These are phyloP conservation scores for Furcasterigmium sp. DNA, from an alignment of 2,329 filamentous ascomycete genomes.

Conservation along the genomic window DNA sequence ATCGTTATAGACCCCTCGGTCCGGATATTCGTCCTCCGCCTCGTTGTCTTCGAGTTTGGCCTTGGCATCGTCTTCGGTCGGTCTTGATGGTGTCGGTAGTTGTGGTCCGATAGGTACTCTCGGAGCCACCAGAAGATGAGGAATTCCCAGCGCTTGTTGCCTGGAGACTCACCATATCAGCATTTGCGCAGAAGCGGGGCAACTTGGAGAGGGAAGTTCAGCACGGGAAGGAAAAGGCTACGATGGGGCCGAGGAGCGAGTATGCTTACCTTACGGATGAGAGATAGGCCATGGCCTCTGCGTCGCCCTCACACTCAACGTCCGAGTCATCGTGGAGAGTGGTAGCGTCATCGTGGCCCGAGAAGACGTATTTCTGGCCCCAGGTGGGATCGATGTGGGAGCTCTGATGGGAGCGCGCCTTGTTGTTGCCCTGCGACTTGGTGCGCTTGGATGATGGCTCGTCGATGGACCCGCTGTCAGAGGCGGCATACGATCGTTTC, in stretches of 20 bases:
- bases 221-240: slow-evolving; percentile 14
- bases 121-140: slow-evolving; percentile 63
- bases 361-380: slow-evolving; percentile 69
- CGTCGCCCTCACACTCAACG: slow-evolving; percentile 61
- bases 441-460: slow-evolving; percentile 15
- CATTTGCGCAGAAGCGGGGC: slow-evolving; percentile 10
- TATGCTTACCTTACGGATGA: slow-evolving; percentile 61
- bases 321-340: slow-evolving; percentile 47
- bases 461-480: slow-evolving; percentile 20
- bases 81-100: slow-evolving; percentile 29
- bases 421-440: slow-evolving; percentile 20
- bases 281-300: slow-evolving; percentile 66
- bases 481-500: slow-evolving; percentile 26
- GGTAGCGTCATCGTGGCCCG: slow-evolving; percentile 48
- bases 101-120: slow-evolving; percentile 48
- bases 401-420: slow-evolving; percentile 33
- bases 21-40: slow-evolving; percentile 22
- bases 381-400: slow-evolving; percentile 56
- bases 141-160: slow-evolving; percentile 69
- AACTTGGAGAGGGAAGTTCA: slow-evolving; percentile 15
- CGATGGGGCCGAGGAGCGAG: slow-evolving; percentile 4
- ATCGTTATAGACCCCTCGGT: slow-evolving; percentile 41
- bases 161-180: slow-evolving; percentile 56
- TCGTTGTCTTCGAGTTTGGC: slow-evolving; percentile 23
- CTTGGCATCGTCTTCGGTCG: slow-evolving; percentile 14